phyloP scores from a whole-genome alignment of 2,329 filamentous ascomycete species.

The Fusarium verrucosum region DNA sequence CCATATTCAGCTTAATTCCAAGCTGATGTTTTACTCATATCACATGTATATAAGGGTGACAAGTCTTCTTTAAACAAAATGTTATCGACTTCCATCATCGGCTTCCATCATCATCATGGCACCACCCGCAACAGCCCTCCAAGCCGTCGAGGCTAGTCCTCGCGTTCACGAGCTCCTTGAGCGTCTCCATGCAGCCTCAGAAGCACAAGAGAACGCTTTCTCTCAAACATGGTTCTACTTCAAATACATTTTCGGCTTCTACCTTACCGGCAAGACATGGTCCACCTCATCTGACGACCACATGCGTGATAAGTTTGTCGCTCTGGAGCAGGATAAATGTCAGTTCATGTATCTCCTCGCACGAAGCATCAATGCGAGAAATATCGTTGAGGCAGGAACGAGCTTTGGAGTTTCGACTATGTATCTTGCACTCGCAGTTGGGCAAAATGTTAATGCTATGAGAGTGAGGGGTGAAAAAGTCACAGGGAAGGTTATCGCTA shows the following conservation, averaged over 20 bases:
- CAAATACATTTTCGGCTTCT: slow-evolving; percentile 33
- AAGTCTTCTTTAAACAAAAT: neutral
- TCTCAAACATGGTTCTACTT: slow-evolving; percentile 45
- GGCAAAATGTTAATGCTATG: slow-evolving; percentile 53
- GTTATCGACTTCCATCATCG: neutral
- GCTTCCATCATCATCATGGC: slow-evolving; percentile 16
- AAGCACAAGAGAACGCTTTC: slow-evolving; percentile 39
- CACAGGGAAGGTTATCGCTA: slow-evolving; percentile 60
- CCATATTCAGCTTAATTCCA: neutral
- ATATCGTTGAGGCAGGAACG: slow-evolving; percentile 70
- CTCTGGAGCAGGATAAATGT: slow-evolving; percentile 67
- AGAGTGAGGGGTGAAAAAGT: slow-evolving; percentile 32
- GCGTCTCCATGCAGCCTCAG: slow-evolving; percentile 43
- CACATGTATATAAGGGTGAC: slow-evolving; percentile 1
- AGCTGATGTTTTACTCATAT: slow-evolving; percentile 5
- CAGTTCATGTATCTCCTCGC: slow-evolving; percentile 65
- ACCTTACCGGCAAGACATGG: slow-evolving; percentile 40
- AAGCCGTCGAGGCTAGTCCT: slow-evolving; percentile 39
- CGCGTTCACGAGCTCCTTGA: slow-evolving; percentile 42
- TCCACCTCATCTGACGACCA: slow-evolving; percentile 46
- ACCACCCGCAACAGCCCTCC: slow-evolving; percentile 30
- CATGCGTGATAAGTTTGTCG: slow-evolving; percentile 67
- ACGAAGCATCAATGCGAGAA: slow-evolving; percentile 58
- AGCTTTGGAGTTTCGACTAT: slow-evolving; percentile 71
- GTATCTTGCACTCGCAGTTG: slow-evolving; percentile 68